phyloP scores from a whole-genome alignment of 352 stramenopile genomes.

The Phytophthora syringae region DNA sequence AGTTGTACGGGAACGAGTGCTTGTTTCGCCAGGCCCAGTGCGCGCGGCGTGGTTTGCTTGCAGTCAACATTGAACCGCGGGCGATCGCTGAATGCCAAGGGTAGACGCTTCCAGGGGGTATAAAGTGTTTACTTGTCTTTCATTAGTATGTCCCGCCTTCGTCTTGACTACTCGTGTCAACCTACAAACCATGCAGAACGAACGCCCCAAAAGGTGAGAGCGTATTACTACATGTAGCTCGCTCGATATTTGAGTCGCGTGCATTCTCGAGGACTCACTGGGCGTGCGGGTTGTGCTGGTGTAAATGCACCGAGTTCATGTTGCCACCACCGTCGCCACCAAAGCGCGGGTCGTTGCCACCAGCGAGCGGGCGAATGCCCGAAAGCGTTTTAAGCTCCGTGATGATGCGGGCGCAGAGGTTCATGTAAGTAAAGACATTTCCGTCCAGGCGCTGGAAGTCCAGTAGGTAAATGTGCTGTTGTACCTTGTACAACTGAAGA shows the following conservation, averaged over 20 bases:
- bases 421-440: conserved; percentile 99
- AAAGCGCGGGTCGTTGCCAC: conserved; percentile 60
- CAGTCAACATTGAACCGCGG: conserved; percentile 30
- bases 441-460: conserved; percentile 97
- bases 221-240: conserved; percentile 17
- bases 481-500: conserved; percentile 96
- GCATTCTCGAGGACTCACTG: conserved; percentile 9
- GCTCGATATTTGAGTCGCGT: neutral
- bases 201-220: conserved; percentile 16
- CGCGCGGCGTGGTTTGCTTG: conserved; percentile 24
- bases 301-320: conserved; percentile 60
- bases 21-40: conserved; percentile 60
- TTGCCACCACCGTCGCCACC: conserved; percentile 47
- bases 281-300: conserved; percentile 45
- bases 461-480: conserved; percentile 99
- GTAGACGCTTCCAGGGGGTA: conserved; percentile 1
- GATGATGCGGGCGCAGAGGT: conserved; percentile 98
- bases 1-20: conserved; percentile 64
- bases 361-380: conserved; percentile 64
- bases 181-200: conserved; percentile 31
- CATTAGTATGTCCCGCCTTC: conserved; percentile 22
- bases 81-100: conserved; percentile 18
- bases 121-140: conserved; percentile 25
- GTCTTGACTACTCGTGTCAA: conserved; percentile 10
- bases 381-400: conserved; percentile 98